Evolutionary conservation across 2,329 filamentous ascomycete genomes (phyloP), one percentile per base, ranked within the genome.

Genomic region (Conoideocrella luteorostrata): DNA sequence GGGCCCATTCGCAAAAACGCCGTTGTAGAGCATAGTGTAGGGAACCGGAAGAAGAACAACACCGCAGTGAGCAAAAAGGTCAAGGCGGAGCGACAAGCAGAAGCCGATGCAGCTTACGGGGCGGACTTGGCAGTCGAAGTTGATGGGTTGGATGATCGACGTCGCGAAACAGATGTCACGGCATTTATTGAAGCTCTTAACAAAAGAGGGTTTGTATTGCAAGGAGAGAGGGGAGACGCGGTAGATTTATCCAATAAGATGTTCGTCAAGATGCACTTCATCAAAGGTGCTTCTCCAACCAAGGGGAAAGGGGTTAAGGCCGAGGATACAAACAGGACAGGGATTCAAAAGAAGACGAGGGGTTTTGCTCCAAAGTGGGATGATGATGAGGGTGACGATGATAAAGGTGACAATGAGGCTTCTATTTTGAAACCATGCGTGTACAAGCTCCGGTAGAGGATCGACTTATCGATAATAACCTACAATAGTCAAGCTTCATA

Each of bases 251-350:
- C 77, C 44, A 98, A 98, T 68, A 94, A 86, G 69, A 98, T 98
- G 93, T 98, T 98, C 70, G 91, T 97, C 53, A 88, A 85, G 68
- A 91, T 98, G 88, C 81, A 85, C 55, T 98, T 98, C 65, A 72
- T 90, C 56, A 98, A 97, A 70, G 80, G 77, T n/a, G 80, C 80
- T 17, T 70, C 80, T 35, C 85, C 90, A 0, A 74, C 74, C 2
- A 84, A 81, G 60, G 89, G 89, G 20, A 94, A 95, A 69, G 80
- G 84, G 51, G 78, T 72, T 12, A 72, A 67, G 43, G 59, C 64
- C 12, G 50, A 79, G 55, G 84, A 82, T 13, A 41, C 29, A 13
- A 36, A 34, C n/a, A 40, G 21, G 21, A 29, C 38, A n/a, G 33
- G 6, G 15, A 80, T 83, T 64, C 74, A 59, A 33, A 70, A 62